Conservation (phyloP, 164 flowering plant species). For the Macadamia tetraphylla region DNA sequence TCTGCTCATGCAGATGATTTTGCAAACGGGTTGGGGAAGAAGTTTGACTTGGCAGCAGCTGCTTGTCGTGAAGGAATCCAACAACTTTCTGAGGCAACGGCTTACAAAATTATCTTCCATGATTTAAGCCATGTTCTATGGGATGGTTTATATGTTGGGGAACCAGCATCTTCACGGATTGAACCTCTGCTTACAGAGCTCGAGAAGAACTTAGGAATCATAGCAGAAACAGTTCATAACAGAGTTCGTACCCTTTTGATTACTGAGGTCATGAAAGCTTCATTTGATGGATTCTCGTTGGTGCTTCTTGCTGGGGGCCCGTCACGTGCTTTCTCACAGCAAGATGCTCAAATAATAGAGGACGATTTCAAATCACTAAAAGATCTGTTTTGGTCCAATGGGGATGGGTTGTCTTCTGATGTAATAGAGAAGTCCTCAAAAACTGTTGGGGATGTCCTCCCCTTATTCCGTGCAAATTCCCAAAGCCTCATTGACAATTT, state of each 20-base stretch:
- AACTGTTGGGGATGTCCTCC: constrained; percentile 43
- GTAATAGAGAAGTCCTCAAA: constrained; percentile 57
- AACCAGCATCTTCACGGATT: constrained; percentile 53
- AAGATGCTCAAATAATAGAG: constrained; percentile 56
- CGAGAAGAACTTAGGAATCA: constrained; percentile 47
- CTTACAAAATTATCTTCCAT: constrained; percentile 66
- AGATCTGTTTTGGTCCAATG: constrained; percentile 72
- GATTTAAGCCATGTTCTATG: constrained; percentile 64
- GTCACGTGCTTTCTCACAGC: constrained; percentile 48
- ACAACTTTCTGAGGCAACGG: constrained; percentile 67
- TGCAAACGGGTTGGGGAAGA: constrained; percentile 35
- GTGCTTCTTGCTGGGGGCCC: constrained; percentile 92
- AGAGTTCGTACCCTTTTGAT: constrained; percentile 59
- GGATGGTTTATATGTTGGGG: constrained; percentile 76
- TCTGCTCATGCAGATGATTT: constrained; percentile 30
- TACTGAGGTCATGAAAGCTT: constrained; percentile 79
- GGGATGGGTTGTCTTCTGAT: constrained; percentile 85
- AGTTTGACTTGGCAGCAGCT: constrained; percentile 54
- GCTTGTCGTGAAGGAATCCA: constrained; percentile 72
- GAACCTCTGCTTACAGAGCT: constrained; percentile 69
- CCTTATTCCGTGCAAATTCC: constrained; percentile 42
- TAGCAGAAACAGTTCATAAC: constrained; percentile 58
- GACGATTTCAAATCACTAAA: constrained; percentile 69
- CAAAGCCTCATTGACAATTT: constrained; percentile 52
- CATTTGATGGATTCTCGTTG: constrained; percentile 75